Evolutionary conservation across 1,284 basidiomycete genomes (phyloP), one percentile per base, ranked within the genome.

Genomic region (Ceratobasidium sp.): DNA sequence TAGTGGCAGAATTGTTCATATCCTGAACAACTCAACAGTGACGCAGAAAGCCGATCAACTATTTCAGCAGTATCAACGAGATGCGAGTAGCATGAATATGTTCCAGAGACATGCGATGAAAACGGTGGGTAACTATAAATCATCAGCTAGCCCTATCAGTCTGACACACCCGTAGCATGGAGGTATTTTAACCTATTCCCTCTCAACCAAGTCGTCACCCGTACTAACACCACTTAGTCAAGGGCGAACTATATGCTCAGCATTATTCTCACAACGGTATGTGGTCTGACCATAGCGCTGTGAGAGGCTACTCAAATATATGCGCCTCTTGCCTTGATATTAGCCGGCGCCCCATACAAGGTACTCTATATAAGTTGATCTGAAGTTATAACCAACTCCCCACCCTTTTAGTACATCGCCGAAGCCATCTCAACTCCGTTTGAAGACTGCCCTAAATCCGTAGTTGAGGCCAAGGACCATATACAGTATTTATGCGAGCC

Each of bases 211-310:
- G 19, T 6, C 19, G 4, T 46, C 6, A n/a, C 16, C 16, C 16
- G 16, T 4, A 14, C 21, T 44, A 47, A 23, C 5, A n/a, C 29
- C 16, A 2, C 14, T 2, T 27, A 67, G 62, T 67, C 14, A 67
- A 67, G 27, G 62, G 62, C 52, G 62, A 67, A n/a, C 52, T 67
- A 47, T 67, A 67, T 49, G 62, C 62, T 27, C 62, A 67, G 36
- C 62, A 67, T 49, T 67, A 56, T n/a, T 33, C 62, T 27, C 53
- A 56, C 30, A 67, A 67, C 25, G 62, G 62, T 56, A 30, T 9
- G 62, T 36, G 25, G 36, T 27, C n/a, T 36, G n/a, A 13, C 13
- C 44, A 1, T 41, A 9, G n/a, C 14, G 33, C 9, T 33, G 6
- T 21, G 6, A 21, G 19, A 3, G 16, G 14, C 16, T n/a, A 46